These are phyloP conservation scores for Macrolepiota dolichaula DNA, from an alignment of 768 basidiomycete species.

Conservation along the genomic window DNA sequence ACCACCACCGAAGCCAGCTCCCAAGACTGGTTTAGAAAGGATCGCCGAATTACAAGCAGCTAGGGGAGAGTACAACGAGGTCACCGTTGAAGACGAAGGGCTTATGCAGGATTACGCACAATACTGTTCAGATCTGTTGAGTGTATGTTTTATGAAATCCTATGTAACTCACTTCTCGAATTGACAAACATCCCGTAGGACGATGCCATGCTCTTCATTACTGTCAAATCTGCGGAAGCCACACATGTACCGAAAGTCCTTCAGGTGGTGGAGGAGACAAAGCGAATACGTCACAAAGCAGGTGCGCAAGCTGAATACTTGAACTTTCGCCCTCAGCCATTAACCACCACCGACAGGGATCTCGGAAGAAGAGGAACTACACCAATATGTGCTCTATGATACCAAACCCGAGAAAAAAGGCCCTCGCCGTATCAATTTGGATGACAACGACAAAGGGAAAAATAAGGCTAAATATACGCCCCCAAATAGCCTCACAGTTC, in stretches of 20 bases:
- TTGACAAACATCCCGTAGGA: slow-evolving; percentile 41
- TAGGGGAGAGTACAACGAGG: slow-evolving; percentile 71
- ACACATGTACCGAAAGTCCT: slow-evolving; percentile 75
- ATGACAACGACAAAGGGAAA: slow-evolving; percentile 55
- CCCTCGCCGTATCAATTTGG: slow-evolving; percentile 65
- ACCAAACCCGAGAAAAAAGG: slow-evolving; percentile 44
- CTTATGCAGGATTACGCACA: slow-evolving; percentile 61
- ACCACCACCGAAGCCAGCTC: slow-evolving; percentile 58
- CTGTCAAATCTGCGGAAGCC: slow-evolving; percentile 59
- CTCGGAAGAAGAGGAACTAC: slow-evolving; percentile 56
- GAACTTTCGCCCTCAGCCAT: not conserved
- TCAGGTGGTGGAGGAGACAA: slow-evolving; percentile 76
- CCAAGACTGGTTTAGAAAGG: slow-evolving; percentile 63
- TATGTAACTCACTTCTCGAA: not conserved
- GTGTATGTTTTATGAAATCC: slow-evolving; percentile 31
- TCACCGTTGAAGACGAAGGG: slow-evolving; percentile 67
- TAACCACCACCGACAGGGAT: slow-evolving; percentile 26
- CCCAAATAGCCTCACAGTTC: slow-evolving; percentile 64
- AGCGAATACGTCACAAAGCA: slow-evolving; percentile 72
- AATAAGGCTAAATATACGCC: slow-evolving; percentile 55
- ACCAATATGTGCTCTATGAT: slow-evolving; percentile 79
- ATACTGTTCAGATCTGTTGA: slow-evolving; percentile 61
- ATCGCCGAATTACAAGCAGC: slow-evolving; percentile 70
- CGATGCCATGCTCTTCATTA: slow-evolving; percentile 78
- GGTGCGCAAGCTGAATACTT: slow-evolving; percentile 34